phyloP scores from a whole-genome alignment of 1,284 basidiomycete genomes.

The Ceratobasidium sp. region DNA sequence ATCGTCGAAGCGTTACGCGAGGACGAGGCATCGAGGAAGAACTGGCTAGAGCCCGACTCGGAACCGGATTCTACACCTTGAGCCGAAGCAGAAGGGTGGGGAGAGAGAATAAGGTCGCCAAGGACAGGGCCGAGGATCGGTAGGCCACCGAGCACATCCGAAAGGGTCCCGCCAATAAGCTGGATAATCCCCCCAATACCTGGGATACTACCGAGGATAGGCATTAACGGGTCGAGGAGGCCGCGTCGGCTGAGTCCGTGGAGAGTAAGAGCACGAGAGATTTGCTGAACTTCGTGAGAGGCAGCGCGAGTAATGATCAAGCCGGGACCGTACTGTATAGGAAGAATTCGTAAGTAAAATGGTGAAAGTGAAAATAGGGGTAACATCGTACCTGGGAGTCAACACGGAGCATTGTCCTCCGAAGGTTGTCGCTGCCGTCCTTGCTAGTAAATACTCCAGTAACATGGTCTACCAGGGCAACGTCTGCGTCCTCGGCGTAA shows the following conservation, averaged over 20 bases:
- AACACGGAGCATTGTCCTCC: conserved; percentile 5
- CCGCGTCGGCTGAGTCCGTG: conserved; percentile 24
- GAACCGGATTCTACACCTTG: background rate
- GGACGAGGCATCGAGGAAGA: conserved; percentile 29
- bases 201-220: conserved; percentile 26
- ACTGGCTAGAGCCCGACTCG: background rate
- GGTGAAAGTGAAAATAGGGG: conserved; percentile 2
- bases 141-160: conserved; percentile 22
- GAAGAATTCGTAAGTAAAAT: background rate
- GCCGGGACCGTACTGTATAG: conserved; percentile 16
- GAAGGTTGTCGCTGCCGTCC: background rate
- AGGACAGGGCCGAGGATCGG: conserved; percentile 39
- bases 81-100: conserved; percentile 9
- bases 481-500: conserved; percentile 6
- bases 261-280: background rate
- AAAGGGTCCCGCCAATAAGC: conserved; percentile 12
- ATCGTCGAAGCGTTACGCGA: conserved; percentile 19
- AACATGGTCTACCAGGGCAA: background rate
- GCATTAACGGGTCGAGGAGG: conserved; percentile 31
- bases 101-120: conserved; percentile 19
- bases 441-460: background rate
- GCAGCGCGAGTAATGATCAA: conserved; percentile 9
- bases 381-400: conserved; percentile 13
- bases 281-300: background rate
- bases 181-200: conserved; percentile 30